Conservation (phyloP, 1,139 yeast species). For the Saccharomycopsis crataegensis region DNA sequence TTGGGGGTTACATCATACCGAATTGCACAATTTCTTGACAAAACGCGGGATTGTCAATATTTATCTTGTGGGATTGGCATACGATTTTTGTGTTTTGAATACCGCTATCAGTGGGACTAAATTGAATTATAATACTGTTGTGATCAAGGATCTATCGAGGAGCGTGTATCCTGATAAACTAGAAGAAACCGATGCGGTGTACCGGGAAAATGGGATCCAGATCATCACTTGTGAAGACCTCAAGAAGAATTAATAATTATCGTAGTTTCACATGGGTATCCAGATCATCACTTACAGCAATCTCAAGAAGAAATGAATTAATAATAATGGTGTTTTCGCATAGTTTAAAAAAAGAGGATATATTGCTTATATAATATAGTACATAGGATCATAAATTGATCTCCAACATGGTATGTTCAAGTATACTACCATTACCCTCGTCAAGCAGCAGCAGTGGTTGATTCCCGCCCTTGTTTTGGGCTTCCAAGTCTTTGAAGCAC, state of each 20-base stretch:
- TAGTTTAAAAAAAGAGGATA: background rate
- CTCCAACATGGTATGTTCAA: background rate
- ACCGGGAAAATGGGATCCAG: constrained; percentile 3
- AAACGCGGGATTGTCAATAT: constrained; percentile 48
- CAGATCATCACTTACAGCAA: background rate
- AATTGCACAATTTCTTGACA: constrained; percentile 42
- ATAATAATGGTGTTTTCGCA: background rate
- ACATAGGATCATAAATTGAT: background rate
- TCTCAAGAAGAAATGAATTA: background rate
- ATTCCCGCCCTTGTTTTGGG: background rate
- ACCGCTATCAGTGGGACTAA: constrained; percentile 64
- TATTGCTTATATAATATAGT: background rate
- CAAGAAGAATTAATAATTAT: background rate
- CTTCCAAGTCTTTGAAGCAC: background rate
- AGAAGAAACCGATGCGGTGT: constrained; percentile 22
- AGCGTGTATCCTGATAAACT: constrained; percentile 36
- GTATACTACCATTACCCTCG: background rate
- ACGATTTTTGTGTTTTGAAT: constrained; percentile 75
- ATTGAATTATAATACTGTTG: constrained; percentile 56
- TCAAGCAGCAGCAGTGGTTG: background rate
- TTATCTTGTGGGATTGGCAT: constrained; percentile 74
- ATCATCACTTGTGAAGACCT: constrained; percentile 8
- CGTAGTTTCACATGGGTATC: no score
- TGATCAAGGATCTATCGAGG: constrained; percentile 46
- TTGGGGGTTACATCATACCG: constrained; percentile 70